Evolutionary conservation across 148 eudicot species (phyloP).

Genomic region (Persicaria maculosa): DNA sequence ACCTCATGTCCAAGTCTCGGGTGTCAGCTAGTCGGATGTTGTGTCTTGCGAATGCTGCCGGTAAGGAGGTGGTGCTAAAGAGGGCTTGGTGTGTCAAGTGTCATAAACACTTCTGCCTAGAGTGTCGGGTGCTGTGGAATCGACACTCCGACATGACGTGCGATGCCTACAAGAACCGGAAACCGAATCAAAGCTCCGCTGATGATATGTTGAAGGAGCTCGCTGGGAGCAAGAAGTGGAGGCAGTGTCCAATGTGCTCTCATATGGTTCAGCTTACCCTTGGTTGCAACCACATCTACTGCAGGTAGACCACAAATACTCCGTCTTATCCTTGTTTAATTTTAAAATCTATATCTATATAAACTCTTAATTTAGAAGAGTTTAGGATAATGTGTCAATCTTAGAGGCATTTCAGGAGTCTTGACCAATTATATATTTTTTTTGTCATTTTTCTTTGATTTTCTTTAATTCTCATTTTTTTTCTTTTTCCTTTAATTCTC

Average conservation of each 20-base stretch:
- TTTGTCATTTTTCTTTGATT: too few species aligned
- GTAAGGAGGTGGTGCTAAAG: neutral
- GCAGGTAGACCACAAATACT: neutral
- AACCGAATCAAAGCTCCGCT: neutral
- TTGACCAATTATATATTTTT: too few species aligned
- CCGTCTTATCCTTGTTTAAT: too few species aligned
- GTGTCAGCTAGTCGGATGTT: neutral
- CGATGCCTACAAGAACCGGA: neutral
- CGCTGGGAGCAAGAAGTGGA: neutral
- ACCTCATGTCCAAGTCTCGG: neutral
- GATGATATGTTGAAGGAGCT: neutral
- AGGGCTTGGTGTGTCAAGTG: neutral
- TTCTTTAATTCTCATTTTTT: too few species aligned
- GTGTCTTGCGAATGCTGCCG: neutral
- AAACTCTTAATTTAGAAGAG: too few species aligned
- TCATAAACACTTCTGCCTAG: neutral
- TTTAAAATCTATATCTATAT: too few species aligned
- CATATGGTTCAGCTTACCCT: constrained; percentile 1
- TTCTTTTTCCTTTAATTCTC: too few species aligned
- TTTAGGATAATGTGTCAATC: too few species aligned
- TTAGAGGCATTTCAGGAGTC: too few species aligned
- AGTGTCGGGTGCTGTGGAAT: neutral
- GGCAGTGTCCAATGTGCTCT: neutral
- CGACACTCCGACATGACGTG: neutral
- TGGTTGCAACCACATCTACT: neutral